phyloP scores from a whole-genome alignment of 371 early-diverging fungal genomes.

The Lichtheimia ramosa region DNA sequence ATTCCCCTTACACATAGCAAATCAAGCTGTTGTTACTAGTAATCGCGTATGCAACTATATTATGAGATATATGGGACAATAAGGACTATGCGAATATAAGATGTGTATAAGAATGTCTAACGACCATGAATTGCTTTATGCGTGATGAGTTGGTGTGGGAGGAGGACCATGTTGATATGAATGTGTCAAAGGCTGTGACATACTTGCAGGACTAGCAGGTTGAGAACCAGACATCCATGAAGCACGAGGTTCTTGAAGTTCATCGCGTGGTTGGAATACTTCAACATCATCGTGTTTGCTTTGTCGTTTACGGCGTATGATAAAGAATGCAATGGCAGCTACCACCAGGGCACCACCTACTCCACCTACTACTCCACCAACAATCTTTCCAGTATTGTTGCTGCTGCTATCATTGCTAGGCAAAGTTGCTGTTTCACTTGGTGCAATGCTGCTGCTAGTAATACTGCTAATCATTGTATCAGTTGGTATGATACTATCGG shows the following conservation, averaged over 20 bases:
- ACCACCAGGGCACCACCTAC: slow-evolving; percentile 14
- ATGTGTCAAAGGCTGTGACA: slow-evolving; percentile 4
- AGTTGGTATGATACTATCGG: too few relatives aligned
- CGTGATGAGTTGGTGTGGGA: not conserved
- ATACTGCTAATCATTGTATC: too few relatives aligned
- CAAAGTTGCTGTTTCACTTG: slow-evolving; percentile 1
- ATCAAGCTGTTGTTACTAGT: too few relatives aligned
- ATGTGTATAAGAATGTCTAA: too few relatives aligned
- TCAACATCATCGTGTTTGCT: slow-evolving; percentile 6
- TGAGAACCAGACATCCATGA: slow-evolving; percentile 6
- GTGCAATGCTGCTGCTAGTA: slow-evolving; percentile 1
- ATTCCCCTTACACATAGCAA: too few relatives aligned
- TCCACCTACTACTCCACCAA: slow-evolving; percentile 17
- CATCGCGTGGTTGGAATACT: slow-evolving; percentile 16
- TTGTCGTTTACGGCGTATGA: slow-evolving; percentile 18
- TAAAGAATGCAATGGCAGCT: slow-evolving; percentile 17
- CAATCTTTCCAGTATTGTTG: slow-evolving; percentile 10
- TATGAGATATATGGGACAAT: too few relatives aligned
- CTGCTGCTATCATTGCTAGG: not conserved
- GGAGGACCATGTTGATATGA: slow-evolving; percentile 1
- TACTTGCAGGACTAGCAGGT: slow-evolving; percentile 3
- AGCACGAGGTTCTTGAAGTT: slow-evolving; percentile 8
- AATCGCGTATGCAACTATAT: too few relatives aligned
- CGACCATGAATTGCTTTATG: too few relatives aligned
- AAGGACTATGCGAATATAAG: too few relatives aligned